Evolutionary conservation across 371 early-diverging fungal species (phyloP).

Genomic region (Mortierella sp.): DNA sequence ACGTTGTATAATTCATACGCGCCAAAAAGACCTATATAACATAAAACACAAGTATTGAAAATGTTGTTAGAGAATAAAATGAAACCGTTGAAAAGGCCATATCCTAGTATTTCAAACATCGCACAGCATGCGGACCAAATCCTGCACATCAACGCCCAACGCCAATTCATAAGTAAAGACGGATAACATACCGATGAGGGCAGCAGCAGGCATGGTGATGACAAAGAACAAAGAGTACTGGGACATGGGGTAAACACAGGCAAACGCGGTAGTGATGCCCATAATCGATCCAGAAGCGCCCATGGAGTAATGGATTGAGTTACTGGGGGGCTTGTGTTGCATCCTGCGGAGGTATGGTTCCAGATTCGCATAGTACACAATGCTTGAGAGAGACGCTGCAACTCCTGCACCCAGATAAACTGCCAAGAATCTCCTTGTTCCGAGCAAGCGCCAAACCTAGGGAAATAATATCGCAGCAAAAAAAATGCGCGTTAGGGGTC

Average conservation of each 20-base stretch:
- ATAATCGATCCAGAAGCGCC: constrained; percentile 54
- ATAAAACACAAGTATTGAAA: background rate
- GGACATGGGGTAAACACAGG: constrained; percentile 61
- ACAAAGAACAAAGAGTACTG: constrained; percentile 71
- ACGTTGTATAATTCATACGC: constrained; percentile 50
- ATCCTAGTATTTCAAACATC: background rate
- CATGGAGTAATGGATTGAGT: constrained; percentile 29
- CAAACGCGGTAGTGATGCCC: constrained; percentile 49
- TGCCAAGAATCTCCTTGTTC: constrained; percentile 37
- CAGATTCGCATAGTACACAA: constrained; percentile 29
- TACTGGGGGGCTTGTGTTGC: constrained; percentile 33
- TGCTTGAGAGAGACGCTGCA: constrained; percentile 33
- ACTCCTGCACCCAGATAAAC: constrained; percentile 47
- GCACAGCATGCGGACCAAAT: constrained; percentile 9
- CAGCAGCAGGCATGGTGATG: constrained; percentile 70
- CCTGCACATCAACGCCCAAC: background rate
- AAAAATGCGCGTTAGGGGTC: background rate
- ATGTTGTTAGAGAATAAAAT: background rate
- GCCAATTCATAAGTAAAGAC: background rate
- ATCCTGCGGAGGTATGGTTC: constrained; percentile 41
- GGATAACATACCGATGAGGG: constrained; percentile 62
- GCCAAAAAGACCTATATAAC: constrained; percentile 43
- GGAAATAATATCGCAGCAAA: background rate
- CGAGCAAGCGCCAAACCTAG: constrained; percentile 42
- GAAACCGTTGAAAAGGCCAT: background rate